Conservation (phyloP, 2,329 filamentous ascomycete species). For the Pseudogymnoascus sp. region DNA sequence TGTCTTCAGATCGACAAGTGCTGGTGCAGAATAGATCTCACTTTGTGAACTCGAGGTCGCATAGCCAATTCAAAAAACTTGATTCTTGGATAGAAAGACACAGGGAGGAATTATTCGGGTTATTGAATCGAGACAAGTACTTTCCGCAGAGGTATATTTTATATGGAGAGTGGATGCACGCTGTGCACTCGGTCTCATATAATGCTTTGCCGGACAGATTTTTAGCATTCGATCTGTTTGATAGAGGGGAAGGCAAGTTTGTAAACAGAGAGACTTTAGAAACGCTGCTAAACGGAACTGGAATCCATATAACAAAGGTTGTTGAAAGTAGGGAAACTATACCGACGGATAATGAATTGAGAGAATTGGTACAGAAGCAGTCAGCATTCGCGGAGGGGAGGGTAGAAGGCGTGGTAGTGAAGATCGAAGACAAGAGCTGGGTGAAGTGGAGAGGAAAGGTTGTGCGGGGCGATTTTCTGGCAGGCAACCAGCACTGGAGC, state of each 20-base stretch:
- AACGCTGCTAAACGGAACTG: background rate
- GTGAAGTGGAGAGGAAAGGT: slow-evolving; percentile 15
- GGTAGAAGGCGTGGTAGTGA: slow-evolving; percentile 16
- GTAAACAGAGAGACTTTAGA: background rate
- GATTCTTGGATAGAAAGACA: slow-evolving; percentile 12
- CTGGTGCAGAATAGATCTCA: slow-evolving; percentile 15
- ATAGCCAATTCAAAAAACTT: slow-evolving; percentile 13
- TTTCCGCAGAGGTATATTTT: slow-evolving; percentile 13
- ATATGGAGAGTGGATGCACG: slow-evolving; percentile 16
- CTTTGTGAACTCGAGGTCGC: slow-evolving; percentile 12
- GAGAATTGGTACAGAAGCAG: slow-evolving; percentile 8
- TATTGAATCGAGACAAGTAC: slow-evolving; percentile 9
- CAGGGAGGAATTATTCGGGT: background rate
- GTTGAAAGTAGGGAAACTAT: background rate
- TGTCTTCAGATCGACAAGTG: slow-evolving; percentile 9
- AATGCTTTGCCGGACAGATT: slow-evolving; percentile 11
- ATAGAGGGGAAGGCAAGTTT: slow-evolving; percentile 11
- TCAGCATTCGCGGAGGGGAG: slow-evolving; percentile 10
- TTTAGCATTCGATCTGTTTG: slow-evolving; percentile 15
- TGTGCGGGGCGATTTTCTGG: slow-evolving; percentile 14
- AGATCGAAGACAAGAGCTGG: slow-evolving; percentile 10
- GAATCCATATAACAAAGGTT: background rate
- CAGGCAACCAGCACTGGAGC: slow-evolving; percentile 15
- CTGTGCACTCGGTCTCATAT: slow-evolving; percentile 14
- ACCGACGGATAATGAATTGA: background rate